phyloP scores from a whole-genome alignment of 2,329 filamentous ascomycete genomes.

The Lachnellula occidentalis region DNA sequence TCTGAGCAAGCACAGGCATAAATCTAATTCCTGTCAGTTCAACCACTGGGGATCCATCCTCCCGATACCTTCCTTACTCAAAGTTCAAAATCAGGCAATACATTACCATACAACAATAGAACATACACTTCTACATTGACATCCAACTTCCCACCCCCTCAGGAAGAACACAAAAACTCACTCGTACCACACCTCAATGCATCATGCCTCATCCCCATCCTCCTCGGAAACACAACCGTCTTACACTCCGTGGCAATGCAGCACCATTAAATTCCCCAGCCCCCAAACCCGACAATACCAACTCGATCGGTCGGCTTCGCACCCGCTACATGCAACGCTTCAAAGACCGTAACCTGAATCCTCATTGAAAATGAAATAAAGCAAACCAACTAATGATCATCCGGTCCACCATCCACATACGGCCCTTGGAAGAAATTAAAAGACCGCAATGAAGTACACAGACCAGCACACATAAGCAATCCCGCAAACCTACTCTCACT shows the following conservation, averaged over 20 bases:
- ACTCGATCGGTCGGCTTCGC: slow-evolving; percentile 31
- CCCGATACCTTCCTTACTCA: background rate
- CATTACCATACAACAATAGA: slow-evolving; percentile 8
- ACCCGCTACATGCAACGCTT: slow-evolving; percentile 28
- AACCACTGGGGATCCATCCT: too few relatives aligned
- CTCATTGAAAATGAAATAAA: background rate
- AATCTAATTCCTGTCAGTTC: slow-evolving; percentile 5
- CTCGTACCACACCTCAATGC: slow-evolving; percentile 51
- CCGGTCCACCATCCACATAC: too few relatives aligned
- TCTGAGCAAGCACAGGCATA: slow-evolving; percentile 7
- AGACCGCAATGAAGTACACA: too few relatives aligned
- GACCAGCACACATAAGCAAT: slow-evolving; percentile 40
- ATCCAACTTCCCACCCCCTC: background rate
- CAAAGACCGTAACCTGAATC: slow-evolving; percentile 29
- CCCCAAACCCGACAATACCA: slow-evolving; percentile 62
- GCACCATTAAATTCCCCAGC: slow-evolving; percentile 68
- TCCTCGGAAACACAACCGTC: slow-evolving; percentile 59
- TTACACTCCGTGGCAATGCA: slow-evolving; percentile 74
- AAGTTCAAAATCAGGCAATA: slow-evolving; percentile 9
- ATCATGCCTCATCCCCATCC: slow-evolving; percentile 56
- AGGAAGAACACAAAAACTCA: slow-evolving; percentile 51
- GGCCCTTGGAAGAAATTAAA: too few relatives aligned
- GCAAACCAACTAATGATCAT: background rate
- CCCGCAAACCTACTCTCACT: slow-evolving; percentile 34
- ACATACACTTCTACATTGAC: slow-evolving; percentile 7